Evolutionary conservation across 495 filamentous ascomycete genomes (phyloP), one percentile per base, ranked within the genome.

Genomic region (Neurospora intermedia): DNA sequence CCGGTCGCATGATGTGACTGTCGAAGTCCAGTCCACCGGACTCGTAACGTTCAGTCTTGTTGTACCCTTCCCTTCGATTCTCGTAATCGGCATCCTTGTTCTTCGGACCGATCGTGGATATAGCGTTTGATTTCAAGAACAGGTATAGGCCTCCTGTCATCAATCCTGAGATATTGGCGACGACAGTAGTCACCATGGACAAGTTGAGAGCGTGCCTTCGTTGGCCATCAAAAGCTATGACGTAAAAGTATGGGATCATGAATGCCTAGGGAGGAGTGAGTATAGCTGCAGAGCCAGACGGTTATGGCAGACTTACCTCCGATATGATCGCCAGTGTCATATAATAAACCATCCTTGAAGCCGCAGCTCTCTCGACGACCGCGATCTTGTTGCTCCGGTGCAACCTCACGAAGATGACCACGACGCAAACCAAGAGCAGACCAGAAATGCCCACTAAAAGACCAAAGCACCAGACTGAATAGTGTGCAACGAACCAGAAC

Each of bases 401-500:
- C 40, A 86, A 77, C 72, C 76, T 80, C 31, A 81, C 45, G 71
- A 83, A 85, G 43, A 85, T 76, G 38, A 80, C 72, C 31, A 80
- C 71, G 38, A 70, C 73, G 59, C 81, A 82, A 13, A 76, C 70
- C 2, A 80, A 42, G 40, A 86, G 72, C 39, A 80, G 73, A 40
- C 75, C 69, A 20, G 74, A 69, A 10, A 85, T 83, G 18, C 74
- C 75, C 27, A 81, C 74, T 11, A 85, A 72, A 4, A 85, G 69
- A 6, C 74, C 79, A 59, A 85, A 85, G 69, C 82, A 84, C 5
- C 80, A 80, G 62, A 77, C 72, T 10, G 82, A 78, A 73, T 83
- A 86, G 72, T 81, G 81, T n/a, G 81, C 78, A 40, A 85, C 81
- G 69, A 85, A 85, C 83, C 83, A 86, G 74, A 86, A 86, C 16